Percentiles rank a stretch among this genome's conserved stretches.
phyloP scores from a whole-genome alignment of 805 yeast species.

The Saturnispora besseyi region DNA sequence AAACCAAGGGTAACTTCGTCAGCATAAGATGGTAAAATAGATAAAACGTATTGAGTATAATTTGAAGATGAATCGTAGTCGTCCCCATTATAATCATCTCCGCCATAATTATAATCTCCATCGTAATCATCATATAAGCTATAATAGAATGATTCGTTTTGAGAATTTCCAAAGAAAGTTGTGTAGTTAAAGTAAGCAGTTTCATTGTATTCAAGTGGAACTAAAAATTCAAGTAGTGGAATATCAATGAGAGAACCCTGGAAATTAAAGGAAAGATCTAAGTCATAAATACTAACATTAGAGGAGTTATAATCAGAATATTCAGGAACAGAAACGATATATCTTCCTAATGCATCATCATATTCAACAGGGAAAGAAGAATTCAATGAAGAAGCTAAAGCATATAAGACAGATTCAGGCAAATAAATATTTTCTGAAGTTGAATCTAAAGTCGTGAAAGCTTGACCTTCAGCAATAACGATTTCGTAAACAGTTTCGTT shows the following conservation, averaged over 20 bases:
- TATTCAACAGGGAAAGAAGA: slow-evolving; percentile 3
- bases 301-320: not conserved
- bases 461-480: slow-evolving; percentile 6
- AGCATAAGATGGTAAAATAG: slow-evolving; percentile 9
- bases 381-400: slow-evolving; percentile 2
- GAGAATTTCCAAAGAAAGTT: not conserved
- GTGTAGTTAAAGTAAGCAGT: slow-evolving; percentile 7
- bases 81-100: not conserved
- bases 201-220: slow-evolving; percentile 6
- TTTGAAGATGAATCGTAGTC: not conserved
- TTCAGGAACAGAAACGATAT: not conserved
- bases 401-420: slow-evolving; percentile 6
- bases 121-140: not conserved
- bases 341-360: slow-evolving; percentile 7
- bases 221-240: slow-evolving; percentile 27
- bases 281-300: not conserved
- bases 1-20: slow-evolving; percentile 6
- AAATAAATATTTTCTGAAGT: slow-evolving; percentile 5
- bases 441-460: slow-evolving; percentile 8
- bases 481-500: not conserved
- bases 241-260: slow-evolving; percentile 42
- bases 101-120: not conserved
- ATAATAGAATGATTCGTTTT: slow-evolving; percentile 8
- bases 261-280: slow-evolving; percentile 35
- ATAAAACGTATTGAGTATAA: slow-evolving; percentile 4